Conservation (phyloP, 192 early-diverging fungal genomes). For the Mortierella hygrophila region DNA sequence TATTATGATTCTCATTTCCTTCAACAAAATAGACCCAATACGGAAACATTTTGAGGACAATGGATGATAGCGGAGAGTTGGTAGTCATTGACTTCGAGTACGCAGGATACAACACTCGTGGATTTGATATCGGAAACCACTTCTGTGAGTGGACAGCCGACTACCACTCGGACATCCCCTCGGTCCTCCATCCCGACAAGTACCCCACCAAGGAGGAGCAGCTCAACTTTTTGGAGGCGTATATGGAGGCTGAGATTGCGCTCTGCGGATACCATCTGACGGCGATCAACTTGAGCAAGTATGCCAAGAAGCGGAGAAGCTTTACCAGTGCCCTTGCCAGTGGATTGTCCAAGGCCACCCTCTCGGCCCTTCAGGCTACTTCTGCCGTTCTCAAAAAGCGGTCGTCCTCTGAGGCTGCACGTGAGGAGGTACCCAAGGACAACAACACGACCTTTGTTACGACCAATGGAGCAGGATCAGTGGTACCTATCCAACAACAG, state of each 20-base stretch:
- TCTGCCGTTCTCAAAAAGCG: slow-evolving; percentile 21
- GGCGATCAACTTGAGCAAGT: slow-evolving; percentile 7
- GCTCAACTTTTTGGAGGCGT: slow-evolving; percentile 72
- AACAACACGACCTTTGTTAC: slow-evolving; percentile 1
- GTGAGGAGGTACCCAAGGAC: slow-evolving; percentile 10
- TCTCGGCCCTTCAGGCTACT: slow-evolving; percentile 31
- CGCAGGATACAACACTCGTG: slow-evolving; percentile 82
- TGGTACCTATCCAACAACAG: background rate
- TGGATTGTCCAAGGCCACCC: slow-evolving; percentile 22
- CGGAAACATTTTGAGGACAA: slow-evolving; percentile 84
- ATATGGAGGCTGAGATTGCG: slow-evolving; percentile 67
- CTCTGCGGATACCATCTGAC: slow-evolving; percentile 48
- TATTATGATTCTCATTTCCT: background rate
- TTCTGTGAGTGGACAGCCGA: slow-evolving; percentile 90
- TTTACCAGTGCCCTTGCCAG: slow-evolving; percentile 11
- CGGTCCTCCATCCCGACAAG: slow-evolving; percentile 53
- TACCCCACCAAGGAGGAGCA: slow-evolving; percentile 76
- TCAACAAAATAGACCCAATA: slow-evolving; percentile 74
- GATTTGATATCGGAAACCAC: slow-evolving; percentile 87
- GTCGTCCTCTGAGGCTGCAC: slow-evolving; percentile 4
- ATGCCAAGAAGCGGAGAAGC: slow-evolving; percentile 1
- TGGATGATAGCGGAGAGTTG: slow-evolving; percentile 68
- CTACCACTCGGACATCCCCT: slow-evolving; percentile 70
- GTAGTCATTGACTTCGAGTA: slow-evolving; percentile 89
- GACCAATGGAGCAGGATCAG: background rate